A percentile compares a stretch with the other conserved stretches of the same genome.
These are phyloP conservation scores for Euphorbia schlechtendalii DNA, from an alignment of 441 rosid species.

Conservation along the genomic window DNA sequence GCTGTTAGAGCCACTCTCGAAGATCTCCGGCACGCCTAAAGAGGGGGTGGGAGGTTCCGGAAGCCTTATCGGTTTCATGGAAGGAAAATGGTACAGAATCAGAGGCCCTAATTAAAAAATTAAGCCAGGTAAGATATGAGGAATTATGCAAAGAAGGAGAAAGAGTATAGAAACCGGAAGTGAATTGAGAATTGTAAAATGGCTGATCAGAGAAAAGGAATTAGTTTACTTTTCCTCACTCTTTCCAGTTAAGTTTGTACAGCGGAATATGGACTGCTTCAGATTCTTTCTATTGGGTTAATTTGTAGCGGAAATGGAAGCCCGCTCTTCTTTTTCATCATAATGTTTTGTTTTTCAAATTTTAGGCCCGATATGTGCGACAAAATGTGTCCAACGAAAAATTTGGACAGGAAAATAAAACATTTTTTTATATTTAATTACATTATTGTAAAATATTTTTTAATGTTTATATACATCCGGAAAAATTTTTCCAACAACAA, in stretches of 20 bases:
- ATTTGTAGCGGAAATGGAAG: not conserved
- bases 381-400: too few relatives aligned
- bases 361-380: too few relatives aligned
- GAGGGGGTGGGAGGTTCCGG: constrained; percentile 72
- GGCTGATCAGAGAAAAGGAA: not conserved
- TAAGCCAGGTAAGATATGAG: too few relatives aligned
- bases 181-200: not conserved
- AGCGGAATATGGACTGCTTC: not conserved
- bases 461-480: too few relatives aligned
- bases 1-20: constrained; percentile 60
- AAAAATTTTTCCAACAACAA: too few relatives aligned
- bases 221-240: not conserved
- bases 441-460: too few relatives aligned
- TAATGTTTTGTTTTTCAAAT: too few relatives aligned
- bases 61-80: constrained; percentile 74
- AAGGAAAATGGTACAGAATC: not conserved
- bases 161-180: too few relatives aligned
- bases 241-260: not conserved
- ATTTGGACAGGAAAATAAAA: too few relatives aligned
- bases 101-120: not conserved
- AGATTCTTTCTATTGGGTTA: not conserved
- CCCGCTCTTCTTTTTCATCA: too few relatives aligned
- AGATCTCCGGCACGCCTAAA: constrained; percentile 80
- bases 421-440: too few relatives aligned
- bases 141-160: not conserved